Conservation (phyloP, 2,329 filamentous ascomycete genomes). For the Alternaria metachromatica region DNA sequence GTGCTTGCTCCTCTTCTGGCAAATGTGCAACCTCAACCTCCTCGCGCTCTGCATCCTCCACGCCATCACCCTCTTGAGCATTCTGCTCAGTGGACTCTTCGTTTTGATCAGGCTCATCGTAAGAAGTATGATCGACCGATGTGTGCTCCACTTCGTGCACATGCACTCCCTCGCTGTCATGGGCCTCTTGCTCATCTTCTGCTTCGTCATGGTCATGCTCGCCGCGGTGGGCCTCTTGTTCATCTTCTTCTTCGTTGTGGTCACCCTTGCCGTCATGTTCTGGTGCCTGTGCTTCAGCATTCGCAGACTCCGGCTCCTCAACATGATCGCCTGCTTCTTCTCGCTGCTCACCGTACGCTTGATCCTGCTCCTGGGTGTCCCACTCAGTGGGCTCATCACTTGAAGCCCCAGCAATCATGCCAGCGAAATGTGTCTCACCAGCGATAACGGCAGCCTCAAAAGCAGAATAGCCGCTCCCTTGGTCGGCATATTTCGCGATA, state of each 20-base stretch:
- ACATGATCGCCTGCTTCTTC: not conserved
- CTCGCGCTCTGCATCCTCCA: not conserved
- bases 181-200: not conserved
- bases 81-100: not conserved
- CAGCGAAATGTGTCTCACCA: conserved; percentile 36
- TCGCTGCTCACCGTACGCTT: conserved; percentile 7
- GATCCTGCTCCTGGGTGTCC: conserved; percentile 24
- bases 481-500: conserved; percentile 59
- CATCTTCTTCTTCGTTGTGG: not conserved
- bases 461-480: conserved; percentile 64
- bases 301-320: conserved; percentile 3
- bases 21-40: not conserved
- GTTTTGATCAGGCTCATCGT: not conserved
- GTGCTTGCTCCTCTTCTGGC: not conserved
- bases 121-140: not conserved
- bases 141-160: conserved; percentile 5
- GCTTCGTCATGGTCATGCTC: conserved; percentile 1
- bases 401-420: conserved; percentile 20
- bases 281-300: conserved; percentile 4
- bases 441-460: conserved; percentile 45
- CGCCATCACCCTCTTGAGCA: not conserved
- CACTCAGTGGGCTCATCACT: conserved; percentile 30
- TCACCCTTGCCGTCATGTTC: conserved; percentile 7
- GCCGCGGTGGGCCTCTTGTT: not conserved
- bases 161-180: not conserved